Evolutionary conservation across 371 early-diverging fungal genomes (phyloP).

Genomic region (Umbelopsis sp.): DNA sequence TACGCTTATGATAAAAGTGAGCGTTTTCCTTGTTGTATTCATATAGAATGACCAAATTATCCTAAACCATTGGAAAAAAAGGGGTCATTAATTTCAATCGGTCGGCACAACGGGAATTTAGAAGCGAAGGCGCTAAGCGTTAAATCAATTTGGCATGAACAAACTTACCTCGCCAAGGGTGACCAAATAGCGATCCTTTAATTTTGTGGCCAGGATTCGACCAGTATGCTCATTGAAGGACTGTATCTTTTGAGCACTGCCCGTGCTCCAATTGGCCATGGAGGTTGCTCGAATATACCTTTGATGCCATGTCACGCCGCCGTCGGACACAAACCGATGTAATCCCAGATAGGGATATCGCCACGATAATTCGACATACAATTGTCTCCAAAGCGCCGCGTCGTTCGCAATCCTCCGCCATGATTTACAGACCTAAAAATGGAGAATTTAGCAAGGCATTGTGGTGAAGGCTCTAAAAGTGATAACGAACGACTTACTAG

Average conservation of each 20-base stretch:
- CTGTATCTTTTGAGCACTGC: slow-evolving; percentile 38
- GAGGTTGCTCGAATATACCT: slow-evolving; percentile 46
- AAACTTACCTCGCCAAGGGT: slow-evolving; percentile 42
- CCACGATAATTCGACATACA: slow-evolving; percentile 30
- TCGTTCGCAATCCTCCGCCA: slow-evolving; percentile 44
- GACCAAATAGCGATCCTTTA: slow-evolving; percentile 32
- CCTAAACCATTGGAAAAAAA: slow-evolving; percentile 25
- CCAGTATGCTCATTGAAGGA: slow-evolving; percentile 32
- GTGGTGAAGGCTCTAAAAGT: neutral
- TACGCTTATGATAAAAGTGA: slow-evolving; percentile 27
- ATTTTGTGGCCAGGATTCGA: slow-evolving; percentile 42
- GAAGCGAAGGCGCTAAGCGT: no score
- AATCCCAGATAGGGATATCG: slow-evolving; percentile 40
- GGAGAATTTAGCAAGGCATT: neutral
- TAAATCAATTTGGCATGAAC: neutral
- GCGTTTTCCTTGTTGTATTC: slow-evolving; percentile 32
- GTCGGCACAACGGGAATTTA: neutral
- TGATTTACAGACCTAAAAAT: slow-evolving; percentile 37
- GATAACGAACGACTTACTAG: slow-evolving; percentile 28
- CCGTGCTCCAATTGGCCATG: slow-evolving; percentile 48
- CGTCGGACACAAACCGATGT: slow-evolving; percentile 23
- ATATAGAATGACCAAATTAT: slow-evolving; percentile 41
- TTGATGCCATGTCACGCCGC: slow-evolving; percentile 34
- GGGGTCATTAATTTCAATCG: neutral
- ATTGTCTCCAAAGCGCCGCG: slow-evolving; percentile 38